These are phyloP conservation scores for Podaxis sp. DNA, from an alignment of 768 basidiomycete species.

Conservation along the genomic window DNA sequence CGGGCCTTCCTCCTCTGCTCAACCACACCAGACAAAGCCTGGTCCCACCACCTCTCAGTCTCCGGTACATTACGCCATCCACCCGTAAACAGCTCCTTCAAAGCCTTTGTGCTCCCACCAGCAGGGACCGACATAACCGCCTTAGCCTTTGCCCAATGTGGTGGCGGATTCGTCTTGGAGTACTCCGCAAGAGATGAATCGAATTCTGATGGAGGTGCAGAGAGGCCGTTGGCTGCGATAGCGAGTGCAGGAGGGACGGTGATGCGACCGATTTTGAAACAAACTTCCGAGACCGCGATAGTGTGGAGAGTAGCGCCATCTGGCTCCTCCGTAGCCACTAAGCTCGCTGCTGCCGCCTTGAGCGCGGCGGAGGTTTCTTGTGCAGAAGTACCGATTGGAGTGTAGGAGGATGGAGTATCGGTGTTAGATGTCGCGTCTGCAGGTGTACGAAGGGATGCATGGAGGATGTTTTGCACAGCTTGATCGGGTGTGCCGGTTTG, in stretches of 20 bases:
- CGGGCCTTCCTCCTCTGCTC: constrained; percentile 38
- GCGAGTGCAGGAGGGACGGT: constrained; percentile 69
- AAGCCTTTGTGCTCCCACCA: constrained; percentile 35
- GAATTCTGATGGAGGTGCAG: constrained; percentile 25
- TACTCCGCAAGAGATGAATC: constrained; percentile 20
- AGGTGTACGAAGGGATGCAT: constrained; percentile 34
- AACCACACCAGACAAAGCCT: constrained; percentile 47
- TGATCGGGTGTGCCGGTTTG: constrained; percentile 5
- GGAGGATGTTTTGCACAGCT: constrained; percentile 18
- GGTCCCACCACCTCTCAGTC: constrained; percentile 68
- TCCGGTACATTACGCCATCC: constrained; percentile 63
- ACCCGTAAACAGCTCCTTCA: constrained; percentile 49
- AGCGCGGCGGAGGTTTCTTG: constrained; percentile 21
- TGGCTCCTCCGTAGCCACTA: constrained; percentile 27
- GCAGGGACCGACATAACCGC: constrained; percentile 28
- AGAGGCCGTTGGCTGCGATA: constrained; percentile 59
- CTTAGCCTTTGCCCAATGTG: constrained; percentile 45
- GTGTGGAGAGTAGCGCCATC: constrained; percentile 65
- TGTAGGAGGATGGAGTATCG: constrained; percentile 21
- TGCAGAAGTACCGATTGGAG: constrained; percentile 5
- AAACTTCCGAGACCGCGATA: constrained; percentile 57
- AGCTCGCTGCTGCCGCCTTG: constrained; percentile 22
- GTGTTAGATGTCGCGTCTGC: constrained; percentile 26
- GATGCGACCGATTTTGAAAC: constrained; percentile 71
- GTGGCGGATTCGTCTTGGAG: constrained; percentile 43